phyloP scores from a whole-genome alignment of 768 basidiomycete genomes.

The Lentinus tigrinus region DNA sequence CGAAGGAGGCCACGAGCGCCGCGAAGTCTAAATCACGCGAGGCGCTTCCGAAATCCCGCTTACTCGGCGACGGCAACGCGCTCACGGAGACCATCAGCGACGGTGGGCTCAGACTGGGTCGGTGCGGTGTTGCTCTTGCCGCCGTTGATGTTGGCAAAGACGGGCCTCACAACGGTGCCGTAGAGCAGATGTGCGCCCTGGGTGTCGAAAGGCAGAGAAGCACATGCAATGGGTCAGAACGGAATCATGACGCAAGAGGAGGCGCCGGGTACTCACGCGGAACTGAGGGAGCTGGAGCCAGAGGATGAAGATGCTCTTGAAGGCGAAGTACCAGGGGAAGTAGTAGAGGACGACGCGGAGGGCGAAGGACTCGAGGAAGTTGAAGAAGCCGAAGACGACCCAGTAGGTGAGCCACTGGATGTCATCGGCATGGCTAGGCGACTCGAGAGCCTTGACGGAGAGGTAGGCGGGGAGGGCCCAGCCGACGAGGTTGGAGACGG shows the following conservation, averaged over 20 bases:
- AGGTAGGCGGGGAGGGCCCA: slow-evolving; percentile 94
- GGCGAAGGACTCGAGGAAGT: slow-evolving; percentile 86
- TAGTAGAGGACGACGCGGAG: slow-evolving; percentile 86
- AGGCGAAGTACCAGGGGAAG: slow-evolving; percentile 89
- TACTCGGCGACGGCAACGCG: slow-evolving; percentile 39
- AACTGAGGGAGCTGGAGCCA: slow-evolving; percentile 89
- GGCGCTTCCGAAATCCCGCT: background rate
- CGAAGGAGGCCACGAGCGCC: slow-evolving; percentile 9
- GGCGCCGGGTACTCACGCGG: slow-evolving; percentile 57
- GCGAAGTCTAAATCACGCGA: background rate
- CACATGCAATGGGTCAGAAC: slow-evolving; percentile 1
- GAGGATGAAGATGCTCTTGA: slow-evolving; percentile 89
- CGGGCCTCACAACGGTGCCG: slow-evolving; percentile 71
- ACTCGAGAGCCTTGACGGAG: slow-evolving; percentile 92
- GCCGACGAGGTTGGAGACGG: slow-evolving; percentile 92
- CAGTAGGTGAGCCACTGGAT: slow-evolving; percentile 98
- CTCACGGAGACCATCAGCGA: slow-evolving; percentile 47
- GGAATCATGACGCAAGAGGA: slow-evolving; percentile 10
- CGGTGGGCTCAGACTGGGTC: slow-evolving; percentile 50
- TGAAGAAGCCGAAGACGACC: slow-evolving; percentile 93
- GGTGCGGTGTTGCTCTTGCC: slow-evolving; percentile 22
- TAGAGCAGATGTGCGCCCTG: slow-evolving; percentile 89
- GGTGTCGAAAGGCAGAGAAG: slow-evolving; percentile 9
- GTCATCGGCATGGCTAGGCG: slow-evolving; percentile 79
- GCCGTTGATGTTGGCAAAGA: slow-evolving; percentile 65